phyloP scores from a whole-genome alignment of 1,139 yeast genomes.

The Kodamaea sp. region DNA sequence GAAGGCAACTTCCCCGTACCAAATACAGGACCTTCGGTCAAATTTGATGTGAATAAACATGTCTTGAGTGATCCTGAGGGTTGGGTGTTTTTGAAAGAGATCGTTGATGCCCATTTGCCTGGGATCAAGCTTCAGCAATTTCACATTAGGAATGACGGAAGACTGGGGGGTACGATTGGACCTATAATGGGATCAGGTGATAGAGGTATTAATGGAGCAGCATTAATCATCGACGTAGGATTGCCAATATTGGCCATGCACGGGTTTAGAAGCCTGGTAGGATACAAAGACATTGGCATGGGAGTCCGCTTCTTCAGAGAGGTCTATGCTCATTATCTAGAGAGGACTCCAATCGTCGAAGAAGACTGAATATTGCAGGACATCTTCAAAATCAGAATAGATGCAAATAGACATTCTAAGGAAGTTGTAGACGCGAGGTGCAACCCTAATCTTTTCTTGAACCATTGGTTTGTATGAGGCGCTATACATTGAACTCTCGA shows the following conservation, averaged over 20 bases:
- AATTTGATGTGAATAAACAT: conserved; percentile 44
- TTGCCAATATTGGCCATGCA: conserved; percentile 50
- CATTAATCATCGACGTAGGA: conserved; percentile 45
- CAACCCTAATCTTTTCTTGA: no score
- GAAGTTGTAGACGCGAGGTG: no score
- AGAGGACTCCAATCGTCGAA: no score
- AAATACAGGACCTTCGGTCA: conserved; percentile 42
- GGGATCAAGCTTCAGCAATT: conserved; percentile 39
- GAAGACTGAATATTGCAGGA: no score
- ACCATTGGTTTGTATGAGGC: no score
- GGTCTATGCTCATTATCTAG: conserved; percentile 37
- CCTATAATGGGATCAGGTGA: conserved; percentile 40
- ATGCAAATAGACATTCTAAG: no score
- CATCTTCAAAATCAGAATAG: no score
- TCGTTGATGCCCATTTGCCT: conserved; percentile 23
- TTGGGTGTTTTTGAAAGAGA: conserved; percentile 18
- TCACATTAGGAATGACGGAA: conserved; percentile 45
- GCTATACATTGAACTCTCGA: no score
- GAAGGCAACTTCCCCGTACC: conserved; percentile 44
- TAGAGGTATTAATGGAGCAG: conserved; percentile 34
- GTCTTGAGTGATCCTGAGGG: conserved; percentile 48
- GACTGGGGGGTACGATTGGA: conserved; percentile 51
- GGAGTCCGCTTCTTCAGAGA: conserved; percentile 42
- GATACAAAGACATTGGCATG: conserved; percentile 45
- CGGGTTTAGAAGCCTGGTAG: conserved; percentile 44